Base-by-base conservation (phyloP, 768 basidiomycete species). In the Fomitopsis serialis region DNA sequence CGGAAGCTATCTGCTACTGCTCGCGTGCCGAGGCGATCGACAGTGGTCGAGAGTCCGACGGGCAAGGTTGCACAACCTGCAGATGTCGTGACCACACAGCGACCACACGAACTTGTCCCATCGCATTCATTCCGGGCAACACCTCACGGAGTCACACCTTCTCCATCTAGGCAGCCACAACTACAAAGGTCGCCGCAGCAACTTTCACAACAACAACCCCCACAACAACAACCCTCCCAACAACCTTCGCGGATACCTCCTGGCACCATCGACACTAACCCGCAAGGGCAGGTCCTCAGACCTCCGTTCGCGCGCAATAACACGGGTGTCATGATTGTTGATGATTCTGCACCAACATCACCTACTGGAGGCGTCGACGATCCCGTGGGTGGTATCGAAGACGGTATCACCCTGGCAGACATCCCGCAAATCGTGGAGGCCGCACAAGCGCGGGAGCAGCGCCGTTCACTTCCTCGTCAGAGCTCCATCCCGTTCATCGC, bases 1-100 rank as follows among this genome's bases (percentile, higher is more conserved):
- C 88, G 97, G 50, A 98, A 98, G 67, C 75, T 96, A 40, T 97
- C 94, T 27, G 90, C 95, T 46, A 96, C 92, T 2, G 92, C 97
- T 24, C 83, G 89, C 44, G 66, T 96, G 53, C 92, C 96, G 5
- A 94, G 92, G 69, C 86, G 94, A 35, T 97, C 96, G 23, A 98
- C 92, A 8, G 85, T 99, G 40, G 87, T 99, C 46, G 96, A 99
- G 69, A 92, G 90, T 61, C 97, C 97, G 40, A 79, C 92, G 11
- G 95, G 94, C 40, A 82, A 86, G 66, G 85, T 83, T 54, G 93
- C 89, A 5, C 87, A 91, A 61, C 79, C 87, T 17, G 81, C 82
- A 0, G 85, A 90, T 52, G 69, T 75, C 10, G 59, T 78, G 15
- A 74, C 70, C 47, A 63, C 69, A 8, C 81, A 82, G 17, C 59